Evolutionary conservation across 2,329 filamentous ascomycete species (phyloP), one percentile per base, ranked within the genome.

Genomic region (Penicillium sp.): DNA sequence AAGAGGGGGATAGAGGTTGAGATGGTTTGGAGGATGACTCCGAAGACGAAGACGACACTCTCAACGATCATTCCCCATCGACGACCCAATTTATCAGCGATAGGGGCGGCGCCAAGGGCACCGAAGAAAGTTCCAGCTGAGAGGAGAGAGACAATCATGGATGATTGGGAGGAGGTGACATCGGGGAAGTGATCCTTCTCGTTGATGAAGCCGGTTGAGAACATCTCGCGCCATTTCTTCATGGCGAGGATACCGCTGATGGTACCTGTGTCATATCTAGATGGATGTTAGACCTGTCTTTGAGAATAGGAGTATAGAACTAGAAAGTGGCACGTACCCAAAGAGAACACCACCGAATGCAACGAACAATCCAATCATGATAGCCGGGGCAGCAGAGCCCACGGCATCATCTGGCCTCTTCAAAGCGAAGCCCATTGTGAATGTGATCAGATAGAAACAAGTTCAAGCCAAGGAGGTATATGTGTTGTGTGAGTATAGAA

Each of bases 81-180:
- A 46, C 74, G 73, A 23, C 74, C 74, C 12, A 73, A 48, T 6
- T 49, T 52, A 55, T 77, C 74, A 0, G 71, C 74, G 15, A 74
- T 42, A 7, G 64, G 70, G n/a, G 72, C 74, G 23, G 73, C 73
- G 19, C 58, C 63, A 13, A 75, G 73, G 43, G 87, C 83, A 58
- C 86, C 88, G n/a, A 87, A 71, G 77, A 86, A 89, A 0, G 87
- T 89, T 31, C 88, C 88, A 52, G 82, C 87, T 17, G 87, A 84
- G 86, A 90, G 50, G 31, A 63, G 58, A n/a, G 61, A 63, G 40
- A 62, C 59, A 43, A 63, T 61, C 35, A 52, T 53, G 2, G 61
- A 58, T 21, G 58, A 61, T 23, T 62, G 21, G 56, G 90, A 87
- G 80, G 81, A 77, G 8, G 81, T 78, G 12, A 84, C 69, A 57